Percentiles rank a stretch among this genome's conserved stretches.
These are phyloP conservation scores for Galerina sulciceps DNA, from an alignment of 768 basidiomycete species.

Conservation along the genomic window DNA sequence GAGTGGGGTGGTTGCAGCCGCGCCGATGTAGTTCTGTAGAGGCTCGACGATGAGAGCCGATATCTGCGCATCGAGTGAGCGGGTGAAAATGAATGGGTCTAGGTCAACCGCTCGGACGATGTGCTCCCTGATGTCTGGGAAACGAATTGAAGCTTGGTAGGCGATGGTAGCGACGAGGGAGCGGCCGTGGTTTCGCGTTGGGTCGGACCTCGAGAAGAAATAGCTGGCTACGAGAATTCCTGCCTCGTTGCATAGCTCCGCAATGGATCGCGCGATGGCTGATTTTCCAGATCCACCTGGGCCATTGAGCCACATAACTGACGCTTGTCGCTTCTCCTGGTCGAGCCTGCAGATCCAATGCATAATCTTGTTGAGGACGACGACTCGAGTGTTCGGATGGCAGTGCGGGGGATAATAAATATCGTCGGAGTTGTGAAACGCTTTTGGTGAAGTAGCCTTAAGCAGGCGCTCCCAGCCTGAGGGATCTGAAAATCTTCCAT, in stretches of 20 bases:
- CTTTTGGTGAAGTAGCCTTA: conserved; percentile 2
- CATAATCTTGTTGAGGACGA: conserved; percentile 11
- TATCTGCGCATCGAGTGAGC: too few relatives aligned
- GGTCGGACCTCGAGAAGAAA: conserved; percentile 16
- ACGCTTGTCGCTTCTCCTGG: neutral
- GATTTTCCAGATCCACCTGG: conserved; percentile 22
- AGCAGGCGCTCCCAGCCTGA: neutral
- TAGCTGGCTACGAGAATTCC: conserved; percentile 8
- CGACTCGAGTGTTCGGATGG: conserved; percentile 14
- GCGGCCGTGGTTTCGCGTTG: conserved; percentile 4
- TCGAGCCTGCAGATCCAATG: conserved; percentile 11
- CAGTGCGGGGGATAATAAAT: conserved; percentile 16
- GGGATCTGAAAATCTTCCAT: neutral
- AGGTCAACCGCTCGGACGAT: too few relatives aligned
- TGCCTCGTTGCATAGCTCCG: conserved; percentile 2
- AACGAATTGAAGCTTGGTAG: conserved; percentile 5
- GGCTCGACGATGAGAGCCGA: neutral
- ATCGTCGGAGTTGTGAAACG: conserved; percentile 15
- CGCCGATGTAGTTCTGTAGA: neutral
- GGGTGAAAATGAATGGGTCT: too few relatives aligned
- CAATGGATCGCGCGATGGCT: conserved; percentile 14
- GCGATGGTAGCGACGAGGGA: conserved; percentile 16
- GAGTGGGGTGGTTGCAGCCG: too few relatives aligned
- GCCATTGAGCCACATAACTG: conserved; percentile 20
- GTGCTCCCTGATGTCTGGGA: neutral